Conservation (phyloP, 768 basidiomycete species). For the Ephemerocybe angulata region DNA sequence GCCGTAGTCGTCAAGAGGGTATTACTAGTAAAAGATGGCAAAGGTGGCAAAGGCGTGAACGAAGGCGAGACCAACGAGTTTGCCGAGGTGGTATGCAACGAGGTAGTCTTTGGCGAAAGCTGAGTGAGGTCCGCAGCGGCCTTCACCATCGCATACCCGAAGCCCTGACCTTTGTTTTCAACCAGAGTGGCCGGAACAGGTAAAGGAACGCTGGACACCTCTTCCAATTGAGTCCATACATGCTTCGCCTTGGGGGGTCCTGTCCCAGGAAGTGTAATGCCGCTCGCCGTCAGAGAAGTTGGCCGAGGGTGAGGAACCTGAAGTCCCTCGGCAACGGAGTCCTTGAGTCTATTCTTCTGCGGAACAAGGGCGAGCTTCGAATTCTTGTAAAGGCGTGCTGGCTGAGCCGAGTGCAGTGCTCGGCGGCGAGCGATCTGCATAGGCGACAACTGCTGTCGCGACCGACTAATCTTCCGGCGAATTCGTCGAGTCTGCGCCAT, state of each 20-base stretch:
- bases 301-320: background rate
- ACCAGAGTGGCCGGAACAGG: constrained; percentile 3
- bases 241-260: background rate
- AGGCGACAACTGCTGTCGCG: background rate
- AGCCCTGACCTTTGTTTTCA: background rate
- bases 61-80: background rate
- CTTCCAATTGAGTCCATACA: background rate
- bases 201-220: background rate
- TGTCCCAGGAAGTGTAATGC: background rate
- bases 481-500: background rate
- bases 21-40: background rate
- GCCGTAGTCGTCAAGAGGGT: background rate
- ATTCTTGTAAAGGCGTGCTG: constrained; percentile 5
- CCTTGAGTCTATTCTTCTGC: background rate
- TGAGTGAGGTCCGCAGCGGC: background rate
- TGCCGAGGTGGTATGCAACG: background rate
- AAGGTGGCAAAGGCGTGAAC: constrained; percentile 7
- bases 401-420: background rate
- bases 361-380: background rate
- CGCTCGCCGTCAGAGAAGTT: background rate
- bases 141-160: constrained; percentile 2
- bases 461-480: background rate
- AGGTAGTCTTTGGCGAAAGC: background rate
- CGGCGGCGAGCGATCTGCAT: background rate
- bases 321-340: background rate